phyloP scores from a whole-genome alignment of 2,329 filamentous ascomycete genomes.

The Stachybotrys echinatus region DNA sequence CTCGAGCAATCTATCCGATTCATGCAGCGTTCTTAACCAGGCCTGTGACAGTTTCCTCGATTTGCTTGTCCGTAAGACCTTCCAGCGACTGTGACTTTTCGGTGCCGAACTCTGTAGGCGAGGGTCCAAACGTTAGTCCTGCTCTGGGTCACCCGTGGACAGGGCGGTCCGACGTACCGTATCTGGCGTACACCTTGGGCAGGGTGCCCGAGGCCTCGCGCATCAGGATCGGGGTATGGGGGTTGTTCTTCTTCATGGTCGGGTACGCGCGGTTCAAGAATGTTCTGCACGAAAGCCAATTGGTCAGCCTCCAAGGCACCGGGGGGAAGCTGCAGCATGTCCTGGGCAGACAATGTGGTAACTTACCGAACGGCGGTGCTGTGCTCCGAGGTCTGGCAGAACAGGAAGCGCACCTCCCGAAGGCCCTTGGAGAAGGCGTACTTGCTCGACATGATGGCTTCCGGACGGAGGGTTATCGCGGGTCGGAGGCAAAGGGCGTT shows the following conservation, averaged over 20 bases:
- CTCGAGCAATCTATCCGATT: not conserved
- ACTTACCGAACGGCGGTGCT: constrained; percentile 82
- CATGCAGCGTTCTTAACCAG: constrained; percentile 38
- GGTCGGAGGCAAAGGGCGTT: no score
- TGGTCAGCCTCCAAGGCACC: no score
- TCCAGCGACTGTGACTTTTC: constrained; percentile 55
- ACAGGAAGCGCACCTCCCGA: constrained; percentile 94
- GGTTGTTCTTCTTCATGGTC: constrained; percentile 99
- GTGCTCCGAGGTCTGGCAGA: constrained; percentile 90
- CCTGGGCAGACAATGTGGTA: not conserved
- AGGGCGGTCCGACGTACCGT: constrained; percentile 54
- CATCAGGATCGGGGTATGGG: constrained; percentile 86
- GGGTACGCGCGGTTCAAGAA: constrained; percentile 92
- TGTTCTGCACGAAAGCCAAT: constrained; percentile 60
- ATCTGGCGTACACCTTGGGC: constrained; percentile 87
- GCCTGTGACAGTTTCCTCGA: constrained; percentile 52
- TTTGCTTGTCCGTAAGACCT: constrained; percentile 55
- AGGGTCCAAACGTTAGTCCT: no score
- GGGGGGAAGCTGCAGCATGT: not conserved
- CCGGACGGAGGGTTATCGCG: not conserved
- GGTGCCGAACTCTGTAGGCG: constrained; percentile 43
- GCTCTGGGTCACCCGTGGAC: no score
- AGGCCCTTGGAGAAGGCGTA: constrained; percentile 85
- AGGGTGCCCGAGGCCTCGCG: constrained; percentile 82
- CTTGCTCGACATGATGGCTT: constrained; percentile 72